Evolutionary conservation across 116 monocot species (phyloP).

Genomic region (Zostera marina): DNA sequence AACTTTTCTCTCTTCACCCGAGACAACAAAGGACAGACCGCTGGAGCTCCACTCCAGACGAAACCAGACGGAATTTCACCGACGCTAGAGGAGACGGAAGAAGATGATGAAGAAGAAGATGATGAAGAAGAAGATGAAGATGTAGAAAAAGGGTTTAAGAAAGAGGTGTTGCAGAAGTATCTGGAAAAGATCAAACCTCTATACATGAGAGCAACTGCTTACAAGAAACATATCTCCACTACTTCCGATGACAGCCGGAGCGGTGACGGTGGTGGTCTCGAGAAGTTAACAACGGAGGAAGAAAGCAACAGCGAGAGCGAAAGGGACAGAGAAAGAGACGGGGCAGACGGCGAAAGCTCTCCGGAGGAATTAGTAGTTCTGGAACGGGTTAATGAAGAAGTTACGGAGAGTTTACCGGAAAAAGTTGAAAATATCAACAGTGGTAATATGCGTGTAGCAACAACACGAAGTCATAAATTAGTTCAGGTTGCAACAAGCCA

Average conservation of each 20-base stretch:
- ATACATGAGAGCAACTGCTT: constrained; percentile 38
- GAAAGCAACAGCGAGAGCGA: constrained; percentile 2
- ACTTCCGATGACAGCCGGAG: neutral
- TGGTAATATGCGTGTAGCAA: too few species aligned
- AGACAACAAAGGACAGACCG: constrained; percentile 8
- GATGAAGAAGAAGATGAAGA: neutral
- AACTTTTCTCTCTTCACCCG: constrained; percentile 36
- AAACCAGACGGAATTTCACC: neutral
- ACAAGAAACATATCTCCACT: constrained; percentile 22
- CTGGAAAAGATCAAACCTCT: constrained; percentile 78
- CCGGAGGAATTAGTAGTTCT: neutral
- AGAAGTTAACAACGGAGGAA: constrained; percentile 1
- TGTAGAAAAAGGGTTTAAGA: constrained; percentile 24
- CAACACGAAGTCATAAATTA: neutral
- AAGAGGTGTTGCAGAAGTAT: constrained; percentile 45
- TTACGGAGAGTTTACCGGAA: too few species aligned
- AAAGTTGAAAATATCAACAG: too few species aligned
- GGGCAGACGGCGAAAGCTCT: neutral
- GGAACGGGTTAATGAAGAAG: neutral
- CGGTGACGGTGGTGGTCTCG: neutral
- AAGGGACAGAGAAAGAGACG: constrained; percentile 4
- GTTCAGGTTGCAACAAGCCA: constrained; percentile 1
- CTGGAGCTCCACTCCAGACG: neutral
- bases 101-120: neutral
- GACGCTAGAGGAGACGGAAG: neutral